Conservation (phyloP, 2,329 filamentous ascomycete genomes). For the Aspergillus latus region DNA sequence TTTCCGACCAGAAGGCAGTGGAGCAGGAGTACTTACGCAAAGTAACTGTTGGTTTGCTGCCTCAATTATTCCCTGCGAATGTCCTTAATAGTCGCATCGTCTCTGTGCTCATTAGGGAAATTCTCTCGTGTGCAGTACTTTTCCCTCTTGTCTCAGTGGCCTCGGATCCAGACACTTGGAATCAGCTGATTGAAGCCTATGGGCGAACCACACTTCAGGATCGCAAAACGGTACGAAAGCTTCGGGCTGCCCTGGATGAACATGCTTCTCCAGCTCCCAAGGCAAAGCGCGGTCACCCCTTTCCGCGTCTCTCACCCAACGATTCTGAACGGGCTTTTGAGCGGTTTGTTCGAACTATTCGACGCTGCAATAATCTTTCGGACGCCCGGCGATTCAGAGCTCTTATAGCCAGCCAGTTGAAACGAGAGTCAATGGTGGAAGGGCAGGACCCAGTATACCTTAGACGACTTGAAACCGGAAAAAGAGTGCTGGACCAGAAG, state of each 20-base stretch:
- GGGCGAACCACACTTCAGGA: conserved; percentile 87
- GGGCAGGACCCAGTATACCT: conserved; percentile 83
- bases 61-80: conserved; percentile 69
- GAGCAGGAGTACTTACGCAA: conserved; percentile 87
- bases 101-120: conserved; percentile 76
- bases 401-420: conserved; percentile 87
- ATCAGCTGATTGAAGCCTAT: conserved; percentile 89
- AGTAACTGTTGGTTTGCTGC: conserved; percentile 70
- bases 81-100: conserved; percentile 80
- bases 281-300: conserved; percentile 62
- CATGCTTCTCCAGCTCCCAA: conserved; percentile 82
- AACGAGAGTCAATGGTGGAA: conserved; percentile 75
- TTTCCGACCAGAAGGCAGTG: conserved; percentile 77
- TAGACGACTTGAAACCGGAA: conserved; percentile 86
- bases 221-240: conserved; percentile 86
- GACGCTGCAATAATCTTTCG: conserved; percentile 85
- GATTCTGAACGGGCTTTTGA: conserved; percentile 94
- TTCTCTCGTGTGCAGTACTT: conserved; percentile 89
- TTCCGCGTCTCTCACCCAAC: conserved; percentile 74
- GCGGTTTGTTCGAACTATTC: conserved; percentile 84
- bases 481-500: conserved; percentile 82
- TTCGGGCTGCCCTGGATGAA: conserved; percentile 88
- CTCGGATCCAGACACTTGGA: conserved; percentile 94
- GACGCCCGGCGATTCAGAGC: conserved; percentile 90
- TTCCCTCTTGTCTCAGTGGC: conserved; percentile 76